phyloP scores from a whole-genome alignment of 495 filamentous ascomycete species.

The Hyaloscypha hepaticicola region DNA sequence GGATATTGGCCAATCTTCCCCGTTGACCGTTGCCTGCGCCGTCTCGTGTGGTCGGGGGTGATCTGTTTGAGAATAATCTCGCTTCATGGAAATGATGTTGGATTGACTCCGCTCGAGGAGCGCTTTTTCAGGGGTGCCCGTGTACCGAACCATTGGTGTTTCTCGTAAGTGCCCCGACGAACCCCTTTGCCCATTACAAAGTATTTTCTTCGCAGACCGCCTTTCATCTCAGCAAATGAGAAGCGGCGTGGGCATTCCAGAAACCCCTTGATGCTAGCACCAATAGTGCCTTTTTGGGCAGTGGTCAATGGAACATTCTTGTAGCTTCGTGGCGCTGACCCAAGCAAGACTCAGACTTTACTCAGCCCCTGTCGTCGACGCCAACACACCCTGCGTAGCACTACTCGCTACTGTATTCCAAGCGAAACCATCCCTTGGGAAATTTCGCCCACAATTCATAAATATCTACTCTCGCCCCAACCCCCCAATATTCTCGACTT shows the following conservation, averaged over 20 bases:
- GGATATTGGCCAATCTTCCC: constrained; percentile 4
- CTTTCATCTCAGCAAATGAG: constrained; percentile 19
- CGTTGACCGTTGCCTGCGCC: not conserved
- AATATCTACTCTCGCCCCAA: constrained; percentile 14
- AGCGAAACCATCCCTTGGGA: constrained; percentile 1
- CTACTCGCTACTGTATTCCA: too few relatives aligned
- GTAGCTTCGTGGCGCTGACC: constrained; percentile 16
- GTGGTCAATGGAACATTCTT: constrained; percentile 9
- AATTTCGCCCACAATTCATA: constrained; percentile 16
- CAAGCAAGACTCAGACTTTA: not conserved
- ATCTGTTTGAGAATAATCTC: constrained; percentile 10
- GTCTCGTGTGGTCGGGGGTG: not conserved
- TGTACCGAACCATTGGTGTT: constrained; percentile 10
- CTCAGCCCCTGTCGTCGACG: not conserved
- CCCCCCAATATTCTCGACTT: constrained; percentile 4
- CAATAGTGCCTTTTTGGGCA: not conserved
- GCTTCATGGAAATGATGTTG: not conserved
- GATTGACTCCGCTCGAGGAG: not conserved
- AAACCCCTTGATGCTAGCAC: constrained; percentile 11
- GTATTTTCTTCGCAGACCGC: constrained; percentile 13
- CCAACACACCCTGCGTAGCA: not conserved
- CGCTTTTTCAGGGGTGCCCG: not conserved
- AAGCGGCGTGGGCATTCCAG: constrained; percentile 13
- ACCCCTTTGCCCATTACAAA: constrained; percentile 1
- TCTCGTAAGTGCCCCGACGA: constrained; percentile 4